phyloP scores from a whole-genome alignment of 192 early-diverging fungal species.

The Coemansia sp. region DNA sequence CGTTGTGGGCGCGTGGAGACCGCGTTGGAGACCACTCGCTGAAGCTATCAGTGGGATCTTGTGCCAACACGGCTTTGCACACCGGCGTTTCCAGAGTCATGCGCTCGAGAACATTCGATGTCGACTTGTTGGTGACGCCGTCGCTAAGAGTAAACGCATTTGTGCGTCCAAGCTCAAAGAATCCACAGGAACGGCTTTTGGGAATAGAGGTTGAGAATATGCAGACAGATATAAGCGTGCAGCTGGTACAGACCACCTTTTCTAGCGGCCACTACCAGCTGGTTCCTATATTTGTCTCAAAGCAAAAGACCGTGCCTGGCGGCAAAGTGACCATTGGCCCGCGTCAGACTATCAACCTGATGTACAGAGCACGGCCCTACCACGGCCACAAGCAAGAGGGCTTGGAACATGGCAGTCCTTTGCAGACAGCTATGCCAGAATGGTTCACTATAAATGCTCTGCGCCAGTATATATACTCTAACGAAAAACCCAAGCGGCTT shows the following conservation, averaged over 20 bases:
- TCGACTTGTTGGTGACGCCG: conserved; percentile 69
- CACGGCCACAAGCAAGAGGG: not conserved
- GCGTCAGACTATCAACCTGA: conserved; percentile 39
- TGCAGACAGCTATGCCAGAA: conserved; percentile 36
- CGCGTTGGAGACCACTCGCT: conserved; percentile 81
- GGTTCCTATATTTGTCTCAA: conserved; percentile 8
- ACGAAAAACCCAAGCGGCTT: conserved; percentile 24
- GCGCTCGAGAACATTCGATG: conserved; percentile 43
- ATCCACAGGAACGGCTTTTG: conserved; percentile 82
- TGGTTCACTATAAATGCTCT: conserved; percentile 50
- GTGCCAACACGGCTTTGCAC: not conserved
- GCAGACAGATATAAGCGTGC: conserved; percentile 26
- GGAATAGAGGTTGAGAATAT: conserved; percentile 81
- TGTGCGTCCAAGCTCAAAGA: conserved; percentile 77
- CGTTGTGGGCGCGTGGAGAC: conserved; percentile 90
- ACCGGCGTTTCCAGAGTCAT: conserved; percentile 7
- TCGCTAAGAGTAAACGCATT: conserved; percentile 94
- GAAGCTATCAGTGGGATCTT: conserved; percentile 31
- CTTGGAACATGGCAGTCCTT: conserved; percentile 23
- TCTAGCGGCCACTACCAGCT: conserved; percentile 44
- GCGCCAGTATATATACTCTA: conserved; percentile 49
- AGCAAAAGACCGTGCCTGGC: not conserved
- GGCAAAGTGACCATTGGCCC: conserved; percentile 22
- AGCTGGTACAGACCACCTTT: conserved; percentile 49
- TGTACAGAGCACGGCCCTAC: conserved; percentile 30